These are phyloP conservation scores for Nicotiana undulata DNA, from an alignment of 257 asterid genomes.

Conservation along the genomic window DNA sequence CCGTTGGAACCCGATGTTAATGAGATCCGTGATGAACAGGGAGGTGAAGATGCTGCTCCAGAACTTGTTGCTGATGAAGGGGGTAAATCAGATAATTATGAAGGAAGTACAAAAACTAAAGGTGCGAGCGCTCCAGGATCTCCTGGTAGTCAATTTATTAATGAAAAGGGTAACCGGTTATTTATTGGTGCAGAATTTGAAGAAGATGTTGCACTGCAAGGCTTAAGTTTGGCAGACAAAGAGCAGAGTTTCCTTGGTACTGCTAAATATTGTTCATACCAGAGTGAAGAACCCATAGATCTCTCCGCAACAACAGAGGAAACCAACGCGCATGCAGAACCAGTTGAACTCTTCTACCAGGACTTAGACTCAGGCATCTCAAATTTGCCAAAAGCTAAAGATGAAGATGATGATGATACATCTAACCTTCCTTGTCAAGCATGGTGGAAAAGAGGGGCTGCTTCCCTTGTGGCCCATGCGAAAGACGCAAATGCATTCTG, in stretches of 20 bases:
- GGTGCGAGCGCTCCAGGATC: slow-evolving; percentile 23
- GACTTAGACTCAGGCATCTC: slow-evolving; percentile 25
- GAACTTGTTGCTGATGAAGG: slow-evolving; percentile 23
- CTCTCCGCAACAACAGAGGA: slow-evolving; percentile 27
- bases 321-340: slow-evolving; percentile 22
- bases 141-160: slow-evolving; percentile 28
- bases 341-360: slow-evolving; percentile 21
- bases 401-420: slow-evolving; percentile 31
- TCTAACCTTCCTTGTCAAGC: slow-evolving; percentile 70
- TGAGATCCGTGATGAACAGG: slow-evolving; percentile 31
- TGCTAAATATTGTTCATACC: slow-evolving; percentile 32
- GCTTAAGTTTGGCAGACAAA: slow-evolving; percentile 13
- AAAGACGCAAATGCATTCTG: slow-evolving; percentile 78
- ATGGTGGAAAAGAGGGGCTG: slow-evolving; percentile 84
- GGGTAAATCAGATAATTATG: slow-evolving; percentile 18
- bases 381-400: slow-evolving; percentile 24
- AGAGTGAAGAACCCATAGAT: slow-evolving; percentile 26
- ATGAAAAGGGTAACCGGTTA: slow-evolving; percentile 29
- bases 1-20: slow-evolving; percentile 35
- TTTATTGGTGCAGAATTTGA: slow-evolving; percentile 17
- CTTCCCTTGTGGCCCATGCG: slow-evolving; percentile 56
- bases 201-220: slow-evolving; percentile 13
- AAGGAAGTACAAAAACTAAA: slow-evolving; percentile 18
- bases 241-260: slow-evolving; percentile 29
- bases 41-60: slow-evolving; percentile 19